Evolutionary conservation across 2,329 filamentous ascomycete genomes (phyloP).

Genomic region (Trichophyton verrucosum): DNA sequence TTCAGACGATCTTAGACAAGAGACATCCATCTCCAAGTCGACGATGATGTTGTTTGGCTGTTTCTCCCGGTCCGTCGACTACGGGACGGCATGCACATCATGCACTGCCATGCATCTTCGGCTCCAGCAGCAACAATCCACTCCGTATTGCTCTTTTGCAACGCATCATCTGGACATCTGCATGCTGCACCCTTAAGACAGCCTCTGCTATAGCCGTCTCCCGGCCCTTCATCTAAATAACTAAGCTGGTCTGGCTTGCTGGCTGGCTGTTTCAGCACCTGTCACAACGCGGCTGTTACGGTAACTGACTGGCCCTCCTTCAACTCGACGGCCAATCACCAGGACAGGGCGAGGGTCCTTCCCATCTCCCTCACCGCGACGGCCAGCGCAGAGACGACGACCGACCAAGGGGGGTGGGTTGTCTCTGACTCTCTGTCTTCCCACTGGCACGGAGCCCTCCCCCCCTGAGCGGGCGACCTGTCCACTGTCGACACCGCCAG

Average conservation of each 20-base stretch:
- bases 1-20: neutral
- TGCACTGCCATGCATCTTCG: neutral
- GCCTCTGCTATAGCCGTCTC: no score
- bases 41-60: neutral
- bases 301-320: neutral
- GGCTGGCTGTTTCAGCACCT: neutral
- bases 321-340: neutral
- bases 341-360: neutral
- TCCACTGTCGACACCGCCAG: no score
- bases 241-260: no score
- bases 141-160: no score
- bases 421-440: no score
- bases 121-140: no score
- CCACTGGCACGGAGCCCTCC: no score
- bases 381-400: no score
- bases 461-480: no score
- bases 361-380: neutral
- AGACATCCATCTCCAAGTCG: neutral
- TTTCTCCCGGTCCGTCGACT: neutral
- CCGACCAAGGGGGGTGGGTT: no score
- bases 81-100: neutral
- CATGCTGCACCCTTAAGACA: neutral
- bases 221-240: neutral
- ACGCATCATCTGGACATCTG: neutral
- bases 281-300: constrained; percentile 2